These are phyloP conservation scores for Mortierella alpina DNA, from an alignment of 192 early-diverging fungal genomes.

Conservation along the genomic window DNA sequence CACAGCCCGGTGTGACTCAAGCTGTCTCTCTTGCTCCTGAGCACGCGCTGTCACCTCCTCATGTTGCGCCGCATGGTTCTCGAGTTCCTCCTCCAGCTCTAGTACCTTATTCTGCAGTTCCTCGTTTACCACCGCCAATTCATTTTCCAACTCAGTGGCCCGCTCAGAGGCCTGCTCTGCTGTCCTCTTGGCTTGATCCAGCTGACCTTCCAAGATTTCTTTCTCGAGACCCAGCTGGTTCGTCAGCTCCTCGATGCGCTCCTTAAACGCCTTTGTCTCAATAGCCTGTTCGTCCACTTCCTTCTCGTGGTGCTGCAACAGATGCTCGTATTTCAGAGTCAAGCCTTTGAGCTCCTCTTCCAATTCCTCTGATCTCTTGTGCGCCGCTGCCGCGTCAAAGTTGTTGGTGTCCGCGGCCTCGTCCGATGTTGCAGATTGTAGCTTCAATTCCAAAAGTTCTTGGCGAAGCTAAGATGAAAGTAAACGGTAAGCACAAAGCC, in stretches of 20 bases:
- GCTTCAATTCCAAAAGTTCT: slow-evolving; percentile 36
- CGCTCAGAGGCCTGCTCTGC: slow-evolving; percentile 30
- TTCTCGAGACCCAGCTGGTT: slow-evolving; percentile 28
- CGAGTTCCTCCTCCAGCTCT: slow-evolving; percentile 27
- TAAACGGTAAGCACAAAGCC: neutral
- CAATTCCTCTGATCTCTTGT: slow-evolving; percentile 21
- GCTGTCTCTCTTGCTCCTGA: slow-evolving; percentile 37
- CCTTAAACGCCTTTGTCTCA: slow-evolving; percentile 36
- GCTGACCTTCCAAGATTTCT: slow-evolving; percentile 29
- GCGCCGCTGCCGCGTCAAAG: neutral
- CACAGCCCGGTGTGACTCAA: slow-evolving; percentile 41
- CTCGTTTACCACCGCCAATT: slow-evolving; percentile 32
- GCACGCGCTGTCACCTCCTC: slow-evolving; percentile 25
- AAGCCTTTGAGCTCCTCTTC: slow-evolving; percentile 36
- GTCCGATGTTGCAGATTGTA: slow-evolving; percentile 41
- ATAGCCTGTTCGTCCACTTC: slow-evolving; percentile 14
- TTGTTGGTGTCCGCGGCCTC: slow-evolving; percentile 11
- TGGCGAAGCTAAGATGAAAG: slow-evolving; percentile 28
- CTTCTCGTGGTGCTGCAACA: slow-evolving; percentile 28
- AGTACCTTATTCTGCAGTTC: slow-evolving; percentile 42
- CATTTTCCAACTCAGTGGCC: slow-evolving; percentile 30
- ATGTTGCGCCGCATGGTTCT: slow-evolving; percentile 31
- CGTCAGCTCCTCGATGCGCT: slow-evolving; percentile 34
- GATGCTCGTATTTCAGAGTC: slow-evolving; percentile 37
- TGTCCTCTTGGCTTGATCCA: slow-evolving; percentile 22